Conservation (phyloP, 2,329 filamentous ascomycete species). For the Aotearoamyces nothofagi region DNA sequence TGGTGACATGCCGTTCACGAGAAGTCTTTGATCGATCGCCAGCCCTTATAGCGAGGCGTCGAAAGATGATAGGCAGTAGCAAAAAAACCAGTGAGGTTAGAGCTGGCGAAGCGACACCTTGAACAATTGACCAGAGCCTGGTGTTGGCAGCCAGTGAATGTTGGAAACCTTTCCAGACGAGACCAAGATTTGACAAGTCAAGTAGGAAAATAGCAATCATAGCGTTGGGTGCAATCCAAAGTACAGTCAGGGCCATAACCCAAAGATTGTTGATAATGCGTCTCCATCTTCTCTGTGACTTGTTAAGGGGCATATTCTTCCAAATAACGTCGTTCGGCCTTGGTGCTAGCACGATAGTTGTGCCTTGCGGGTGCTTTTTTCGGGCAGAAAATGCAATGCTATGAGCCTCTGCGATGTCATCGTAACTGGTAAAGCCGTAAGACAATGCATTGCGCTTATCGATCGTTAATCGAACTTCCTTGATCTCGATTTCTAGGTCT, state of each 20-base stretch:
- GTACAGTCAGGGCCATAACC: constrained; percentile 62
- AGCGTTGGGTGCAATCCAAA: constrained; percentile 88
- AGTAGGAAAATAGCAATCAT: constrained; percentile 89
- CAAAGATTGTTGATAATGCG: constrained; percentile 70
- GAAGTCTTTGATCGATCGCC: constrained; percentile 88
- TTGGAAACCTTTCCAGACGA: constrained; percentile 66
- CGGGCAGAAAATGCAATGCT: constrained; percentile 69
- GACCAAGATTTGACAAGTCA: constrained; percentile 66
- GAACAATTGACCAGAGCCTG: constrained; percentile 68
- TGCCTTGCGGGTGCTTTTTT: constrained; percentile 66
- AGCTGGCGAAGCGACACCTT: constrained; percentile 82
- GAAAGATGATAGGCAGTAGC: constrained; percentile 79
- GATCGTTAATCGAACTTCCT: constrained; percentile 64
- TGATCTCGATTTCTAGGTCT: constrained; percentile 69
- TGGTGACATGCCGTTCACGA: constrained; percentile 78
- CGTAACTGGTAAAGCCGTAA: constrained; percentile 90
- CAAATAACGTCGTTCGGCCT: constrained; percentile 88
- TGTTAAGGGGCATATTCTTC: constrained; percentile 72
- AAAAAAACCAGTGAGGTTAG: constrained; percentile 80
- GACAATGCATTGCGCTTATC: constrained; percentile 80
- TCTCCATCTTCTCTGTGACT: constrained; percentile 53
- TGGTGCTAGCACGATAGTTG: constrained; percentile 65
- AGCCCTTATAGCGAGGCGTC: constrained; percentile 65
- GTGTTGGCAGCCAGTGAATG: constrained; percentile 44
- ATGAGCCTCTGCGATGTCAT: constrained; percentile 77